Evolutionary conservation across 2,329 filamentous ascomycete genomes (phyloP), one percentile per base, ranked within the genome.

Genomic region (Verticillium longisporum): DNA sequence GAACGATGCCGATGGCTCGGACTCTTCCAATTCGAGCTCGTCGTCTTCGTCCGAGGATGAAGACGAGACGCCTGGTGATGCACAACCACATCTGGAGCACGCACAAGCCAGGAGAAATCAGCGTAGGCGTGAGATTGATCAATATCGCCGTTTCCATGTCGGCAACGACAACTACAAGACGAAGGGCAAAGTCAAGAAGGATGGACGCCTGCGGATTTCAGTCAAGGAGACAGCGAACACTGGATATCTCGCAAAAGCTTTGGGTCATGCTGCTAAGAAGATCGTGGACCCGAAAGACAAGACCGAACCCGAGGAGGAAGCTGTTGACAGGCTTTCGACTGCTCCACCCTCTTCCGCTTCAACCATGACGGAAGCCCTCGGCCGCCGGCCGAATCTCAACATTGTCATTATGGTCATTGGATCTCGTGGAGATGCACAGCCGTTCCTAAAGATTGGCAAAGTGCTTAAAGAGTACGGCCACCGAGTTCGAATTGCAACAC

Each of bases 341-440:
- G 61, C 60, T 33, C 65, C 60, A 26, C 59, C 68, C 5, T 72
- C 74, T 0, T 73, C 74, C 4, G 69, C 71, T 1, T 71, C 71
- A 3, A 73, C 72, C 3, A 59, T 65, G 13, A 50, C 41, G 11
- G 41, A 50, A 50, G 9, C 4, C 4, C n/a, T 21, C 4, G 41
- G 41, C 18, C 72, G 70, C 21, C 73, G 72, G n/a, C 81, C 86
- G 1, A 77, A 71, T 10, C 76, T 95, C 56, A 93, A 92, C 71
- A 89, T 95, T 59, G 89, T 92, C 33, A 88, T 94, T 67, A 92
- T 92, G 83, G 88, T 94, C 7, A 92, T 94, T 66, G 91, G 91
- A 2, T 90, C 86, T 2, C 81, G 91, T 57, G 91, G 91, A 38
- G 91, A 95, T 68, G 88, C 90, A 2, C 91, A 95, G 69, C 91